Evolutionary conservation across 495 filamentous ascomycete genomes (phyloP), one percentile per base, ranked within the genome.

Genomic region (Terfezia boudieri): DNA sequence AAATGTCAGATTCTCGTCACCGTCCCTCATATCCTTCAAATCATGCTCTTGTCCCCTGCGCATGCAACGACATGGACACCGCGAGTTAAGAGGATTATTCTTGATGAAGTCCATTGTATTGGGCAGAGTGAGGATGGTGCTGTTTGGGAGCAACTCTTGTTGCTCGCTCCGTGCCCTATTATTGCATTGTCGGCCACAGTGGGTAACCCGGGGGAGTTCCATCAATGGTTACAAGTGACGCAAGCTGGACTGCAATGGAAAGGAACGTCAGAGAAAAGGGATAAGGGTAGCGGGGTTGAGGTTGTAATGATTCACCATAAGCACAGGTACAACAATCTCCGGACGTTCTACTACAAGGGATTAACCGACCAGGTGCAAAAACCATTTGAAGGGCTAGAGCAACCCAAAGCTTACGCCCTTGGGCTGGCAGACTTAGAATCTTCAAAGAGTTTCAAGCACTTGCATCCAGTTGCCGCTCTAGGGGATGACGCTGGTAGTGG

Each of bases 61-160:
- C 82, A 86, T 59, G 81, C 82, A 20, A 65, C 63, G 14, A 69
- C 76, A 4, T 88, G 82, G 79, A 73, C 82, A 2, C 67, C 68
- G 3, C 66, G 78, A 53, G 71, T 88, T 5, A 80, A 74, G 54
- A 71, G 80, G 12, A 86, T 88, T 60, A 87, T 87, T 37, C 86
- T 86, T 55, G 84, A 89, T 57, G 83, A 87, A 66, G 75, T 87
- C n/a, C 83, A 89, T 63, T 84, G 73, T 14, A 86, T 87, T 54
- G 81, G 82, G 0, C 78, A 86, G 64, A 74, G 78, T 2, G 78
- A 86, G 16, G 83, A 89, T 60, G 83, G 83, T 52, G 67, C 86
- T 10, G 71, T 89, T 1, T 89, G 83, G 83, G 83, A 89, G 58
- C 83, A 89, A 59, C 70, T 89, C 9, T 68, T 87, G 11, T 72